Conservation (phyloP, 306 rosid genomes). For the Cucumis melo region DNA sequence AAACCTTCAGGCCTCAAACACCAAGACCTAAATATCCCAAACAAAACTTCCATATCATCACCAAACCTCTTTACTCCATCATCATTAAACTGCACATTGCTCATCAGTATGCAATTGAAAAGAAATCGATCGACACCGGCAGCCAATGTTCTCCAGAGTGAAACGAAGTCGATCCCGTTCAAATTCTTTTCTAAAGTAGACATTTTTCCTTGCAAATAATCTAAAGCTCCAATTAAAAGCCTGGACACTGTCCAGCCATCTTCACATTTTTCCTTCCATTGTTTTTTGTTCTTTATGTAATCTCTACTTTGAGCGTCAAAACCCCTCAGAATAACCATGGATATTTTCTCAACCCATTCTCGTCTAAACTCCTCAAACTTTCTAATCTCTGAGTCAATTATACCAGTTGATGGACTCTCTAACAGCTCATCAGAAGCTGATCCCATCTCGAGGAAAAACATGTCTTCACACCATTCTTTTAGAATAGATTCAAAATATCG, state of each 20-base stretch:
- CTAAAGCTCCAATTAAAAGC: conserved; percentile 53
- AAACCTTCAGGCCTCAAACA: conserved; percentile 85
- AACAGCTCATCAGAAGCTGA: conserved; percentile 16
- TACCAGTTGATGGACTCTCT: conserved; percentile 29
- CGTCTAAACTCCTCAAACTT: conserved; percentile 53
- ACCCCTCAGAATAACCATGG: conserved; percentile 69
- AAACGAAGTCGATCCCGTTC: conserved; percentile 57
- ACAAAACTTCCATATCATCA: conserved; percentile 55
- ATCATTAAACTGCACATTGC: conserved; percentile 46
- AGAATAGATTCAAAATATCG: conserved; percentile 52
- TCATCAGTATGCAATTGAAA: conserved; percentile 40
- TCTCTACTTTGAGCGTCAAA: conserved; percentile 64
- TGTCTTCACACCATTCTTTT: conserved; percentile 76
- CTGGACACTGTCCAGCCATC: conserved; percentile 73
- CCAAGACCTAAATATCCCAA: conserved; percentile 72
- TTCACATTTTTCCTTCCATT: conserved; percentile 74
- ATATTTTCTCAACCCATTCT: conserved; percentile 73
- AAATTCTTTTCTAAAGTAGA: conserved; percentile 42
- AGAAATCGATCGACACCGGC: conserved; percentile 50
- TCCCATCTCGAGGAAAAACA: conserved; percentile 73
- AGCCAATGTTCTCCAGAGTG: conserved; percentile 85
- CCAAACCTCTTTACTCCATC: conserved; percentile 61
- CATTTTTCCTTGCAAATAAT: conserved; percentile 60
- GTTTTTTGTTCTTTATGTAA: conserved; percentile 67
- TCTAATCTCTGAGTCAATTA: conserved; percentile 49